Conservation (phyloP, 2,329 filamentous ascomycete species). For the Diaporthe ampelina region DNA sequence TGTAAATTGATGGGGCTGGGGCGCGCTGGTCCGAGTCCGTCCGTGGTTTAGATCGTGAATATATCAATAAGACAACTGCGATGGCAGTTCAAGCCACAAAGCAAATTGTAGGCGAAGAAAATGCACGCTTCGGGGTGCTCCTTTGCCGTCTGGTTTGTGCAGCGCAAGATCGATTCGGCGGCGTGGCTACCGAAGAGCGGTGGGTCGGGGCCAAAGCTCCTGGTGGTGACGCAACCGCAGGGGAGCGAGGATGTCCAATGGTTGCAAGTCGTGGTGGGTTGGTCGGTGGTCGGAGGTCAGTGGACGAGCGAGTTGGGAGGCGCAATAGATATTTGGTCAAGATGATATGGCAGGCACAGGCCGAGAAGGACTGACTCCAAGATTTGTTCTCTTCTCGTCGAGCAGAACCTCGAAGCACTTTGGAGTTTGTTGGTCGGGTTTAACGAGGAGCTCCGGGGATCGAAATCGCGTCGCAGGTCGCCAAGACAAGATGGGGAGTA, state of each 20-base stretch:
- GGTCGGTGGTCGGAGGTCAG: not conserved
- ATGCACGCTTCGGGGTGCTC: not conserved
- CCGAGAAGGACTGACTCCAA: not conserved
- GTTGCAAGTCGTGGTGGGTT: not conserved
- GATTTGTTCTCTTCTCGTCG: not conserved
- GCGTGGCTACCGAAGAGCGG: constrained; percentile 23
- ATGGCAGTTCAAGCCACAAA: not conserved
- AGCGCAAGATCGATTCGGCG: constrained; percentile 12
- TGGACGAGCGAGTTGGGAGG: not conserved
- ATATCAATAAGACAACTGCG: constrained; percentile 1
- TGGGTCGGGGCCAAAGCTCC: constrained; percentile 31
- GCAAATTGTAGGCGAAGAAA: not conserved
- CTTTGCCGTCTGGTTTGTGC: not conserved
- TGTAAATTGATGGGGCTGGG: constrained; percentile 27
- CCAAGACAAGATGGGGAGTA: not conserved
- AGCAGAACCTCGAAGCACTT: not conserved
- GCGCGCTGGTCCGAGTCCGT: not conserved
- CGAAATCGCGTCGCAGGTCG: constrained; percentile 18
- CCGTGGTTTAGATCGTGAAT: not conserved
- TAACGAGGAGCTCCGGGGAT: constrained; percentile 5
- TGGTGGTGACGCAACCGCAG: constrained; percentile 21
- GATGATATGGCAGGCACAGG: not conserved
- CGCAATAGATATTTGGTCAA: not conserved
- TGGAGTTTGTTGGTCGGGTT: not conserved
- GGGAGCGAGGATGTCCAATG: constrained; percentile 22